Percentiles rank a stretch among this genome's conserved stretches.
phyloP scores from a whole-genome alignment of 805 yeast genomes.

The Torulaspora microellipsoides region DNA sequence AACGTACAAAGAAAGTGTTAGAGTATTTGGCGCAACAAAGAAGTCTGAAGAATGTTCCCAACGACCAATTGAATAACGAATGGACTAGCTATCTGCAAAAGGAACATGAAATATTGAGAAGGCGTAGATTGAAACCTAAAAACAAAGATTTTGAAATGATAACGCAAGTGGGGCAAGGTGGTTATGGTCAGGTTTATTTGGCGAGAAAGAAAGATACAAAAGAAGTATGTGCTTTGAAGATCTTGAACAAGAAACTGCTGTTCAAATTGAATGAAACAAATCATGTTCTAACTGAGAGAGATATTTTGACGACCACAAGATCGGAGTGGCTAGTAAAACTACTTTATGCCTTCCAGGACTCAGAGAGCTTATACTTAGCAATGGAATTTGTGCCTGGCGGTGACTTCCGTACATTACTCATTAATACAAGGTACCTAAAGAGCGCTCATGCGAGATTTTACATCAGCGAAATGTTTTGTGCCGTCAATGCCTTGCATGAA shows the following conservation, averaged over 20 bases:
- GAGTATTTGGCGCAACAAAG: conserved; percentile 42
- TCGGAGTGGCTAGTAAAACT: conserved; percentile 94
- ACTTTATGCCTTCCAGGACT: conserved; percentile 91
- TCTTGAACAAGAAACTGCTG: conserved; percentile 78
- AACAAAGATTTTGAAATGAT: conserved; percentile 94
- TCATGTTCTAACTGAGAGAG: conserved; percentile 94
- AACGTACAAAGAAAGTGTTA: conserved; percentile 70
- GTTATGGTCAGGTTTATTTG: conserved; percentile 96
- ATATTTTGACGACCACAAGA: conserved; percentile 91
- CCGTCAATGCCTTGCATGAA: conserved; percentile 89
- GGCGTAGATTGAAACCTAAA: conserved; percentile 85
- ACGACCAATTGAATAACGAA: conserved; percentile 44
- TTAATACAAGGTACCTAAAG: conserved; percentile 86
- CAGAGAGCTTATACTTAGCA: conserved; percentile 84
- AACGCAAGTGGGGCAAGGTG: conserved; percentile 99
- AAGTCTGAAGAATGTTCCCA: conserved; percentile 24
- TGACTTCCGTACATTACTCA: conserved; percentile 89
- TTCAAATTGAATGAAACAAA: conserved; percentile 91
- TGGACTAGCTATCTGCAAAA: conserved; percentile 80
- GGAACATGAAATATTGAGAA: conserved; percentile 79
- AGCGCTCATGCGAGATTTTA: conserved; percentile 96
- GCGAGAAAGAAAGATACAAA: conserved; percentile 92
- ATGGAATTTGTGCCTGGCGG: conserved; percentile 99
- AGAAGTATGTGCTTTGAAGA: conserved; percentile 93
- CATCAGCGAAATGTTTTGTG: conserved; percentile 92